Percentiles rank a stretch among this genome's conserved stretches.
phyloP scores from a whole-genome alignment of 2,329 filamentous ascomycete genomes.

The Monosporascus sp. region DNA sequence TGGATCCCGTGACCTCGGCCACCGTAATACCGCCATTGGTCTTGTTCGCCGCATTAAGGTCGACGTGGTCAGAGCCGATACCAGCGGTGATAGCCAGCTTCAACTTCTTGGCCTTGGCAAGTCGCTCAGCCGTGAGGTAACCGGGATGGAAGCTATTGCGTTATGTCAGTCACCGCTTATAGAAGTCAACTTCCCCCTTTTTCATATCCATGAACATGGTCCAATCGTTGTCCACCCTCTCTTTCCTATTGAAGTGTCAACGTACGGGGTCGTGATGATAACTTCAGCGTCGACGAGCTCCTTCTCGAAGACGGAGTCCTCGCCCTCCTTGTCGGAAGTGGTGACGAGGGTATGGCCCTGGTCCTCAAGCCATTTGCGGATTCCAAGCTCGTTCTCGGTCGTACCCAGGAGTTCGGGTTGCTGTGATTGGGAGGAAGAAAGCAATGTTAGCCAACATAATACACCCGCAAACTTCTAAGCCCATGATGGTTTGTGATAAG shows the following conservation, averaged over 20 bases:
- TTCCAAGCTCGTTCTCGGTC: conserved; percentile 95
- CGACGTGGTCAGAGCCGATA: conserved; percentile 97
- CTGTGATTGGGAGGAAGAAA: conserved; percentile 31
- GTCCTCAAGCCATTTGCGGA: conserved; percentile 96
- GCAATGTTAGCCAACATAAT: conserved; percentile 13
- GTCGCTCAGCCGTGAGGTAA: conserved; percentile 92
- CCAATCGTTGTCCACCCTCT: no score
- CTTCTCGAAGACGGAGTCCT: conserved; percentile 88
- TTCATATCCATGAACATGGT: no score
- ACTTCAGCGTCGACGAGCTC: conserved; percentile 95
- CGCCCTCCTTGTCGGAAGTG: conserved; percentile 95
- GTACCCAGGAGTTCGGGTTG: conserved; percentile 84
- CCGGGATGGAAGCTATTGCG: conserved; percentile 83
- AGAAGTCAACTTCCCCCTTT: no score
- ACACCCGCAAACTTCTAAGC: conserved; percentile 1
- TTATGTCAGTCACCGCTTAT: conserved; percentile 8
- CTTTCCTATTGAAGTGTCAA: conserved; percentile 8
- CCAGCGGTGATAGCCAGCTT: conserved; percentile 96
- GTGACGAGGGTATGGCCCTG: conserved; percentile 95
- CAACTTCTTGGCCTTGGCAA: conserved; percentile 97
- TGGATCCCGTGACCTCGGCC: conserved; percentile 95
- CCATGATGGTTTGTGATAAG: conserved; percentile 6
- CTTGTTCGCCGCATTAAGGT: conserved; percentile 94
- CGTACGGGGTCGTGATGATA: conserved; percentile 96
- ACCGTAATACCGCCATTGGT: conserved; percentile 98